Conservation (phyloP, 768 basidiomycete species). For the Suillus fuscotomentosus region DNA sequence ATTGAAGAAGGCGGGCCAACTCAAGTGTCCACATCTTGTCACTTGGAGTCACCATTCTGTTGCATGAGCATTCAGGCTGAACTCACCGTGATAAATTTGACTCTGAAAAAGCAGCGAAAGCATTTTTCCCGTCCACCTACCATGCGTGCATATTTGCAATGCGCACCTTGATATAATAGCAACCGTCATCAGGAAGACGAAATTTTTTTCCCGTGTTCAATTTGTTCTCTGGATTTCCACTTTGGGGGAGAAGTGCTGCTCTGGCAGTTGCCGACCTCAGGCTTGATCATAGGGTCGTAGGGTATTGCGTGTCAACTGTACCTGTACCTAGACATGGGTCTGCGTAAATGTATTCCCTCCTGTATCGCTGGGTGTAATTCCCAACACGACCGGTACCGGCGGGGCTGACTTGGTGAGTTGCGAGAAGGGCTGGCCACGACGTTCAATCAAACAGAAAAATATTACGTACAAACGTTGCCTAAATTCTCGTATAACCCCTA, state of each 20-base stretch:
- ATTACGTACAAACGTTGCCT: constrained; percentile 40
- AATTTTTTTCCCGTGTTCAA: not conserved
- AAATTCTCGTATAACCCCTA: constrained; percentile 51
- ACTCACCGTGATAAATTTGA: constrained; percentile 7
- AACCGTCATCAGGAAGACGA: constrained; percentile 49
- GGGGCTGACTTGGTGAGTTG: too few relatives aligned
- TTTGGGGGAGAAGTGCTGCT: too few relatives aligned
- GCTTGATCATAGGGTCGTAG: too few relatives aligned
- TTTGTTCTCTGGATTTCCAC: too few relatives aligned
- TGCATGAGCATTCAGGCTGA: not conserved
- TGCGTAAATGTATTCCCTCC: too few relatives aligned
- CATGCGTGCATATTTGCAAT: not conserved
- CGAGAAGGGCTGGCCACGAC: too few relatives aligned
- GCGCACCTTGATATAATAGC: constrained; percentile 25
- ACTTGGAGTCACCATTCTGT: not conserved
- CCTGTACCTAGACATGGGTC: too few relatives aligned
- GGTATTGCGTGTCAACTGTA: too few relatives aligned
- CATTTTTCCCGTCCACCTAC: constrained; percentile 40
- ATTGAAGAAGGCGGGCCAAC: not conserved
- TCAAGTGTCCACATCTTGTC: not conserved
- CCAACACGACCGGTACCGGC: too few relatives aligned
- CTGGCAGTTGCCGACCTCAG: too few relatives aligned
- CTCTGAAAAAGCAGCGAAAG: constrained; percentile 29
- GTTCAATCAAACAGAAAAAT: constrained; percentile 7
- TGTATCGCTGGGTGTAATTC: too few relatives aligned